A percentile compares a stretch with the other conserved stretches of the same genome.
These are phyloP conservation scores for Papiliotrema laurentii DNA, from an alignment of 1,284 basidiomycete genomes.

Conservation along the genomic window DNA sequence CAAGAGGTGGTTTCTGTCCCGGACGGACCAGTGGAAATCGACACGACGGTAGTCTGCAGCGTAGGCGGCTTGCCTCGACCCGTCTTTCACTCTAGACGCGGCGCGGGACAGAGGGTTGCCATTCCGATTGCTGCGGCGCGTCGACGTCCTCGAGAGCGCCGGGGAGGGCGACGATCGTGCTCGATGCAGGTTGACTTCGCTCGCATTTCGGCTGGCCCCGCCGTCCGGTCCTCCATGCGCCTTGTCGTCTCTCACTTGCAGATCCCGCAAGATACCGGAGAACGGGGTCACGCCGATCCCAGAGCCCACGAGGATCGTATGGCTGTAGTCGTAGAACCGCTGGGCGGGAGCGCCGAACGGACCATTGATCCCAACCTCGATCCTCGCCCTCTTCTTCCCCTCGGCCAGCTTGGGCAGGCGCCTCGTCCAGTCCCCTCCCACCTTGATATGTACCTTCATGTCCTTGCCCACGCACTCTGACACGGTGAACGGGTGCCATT, in stretches of 20 bases:
- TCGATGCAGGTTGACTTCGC: slow-evolving; percentile 1
- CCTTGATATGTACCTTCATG: slow-evolving; percentile 30
- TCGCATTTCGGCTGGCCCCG: background rate
- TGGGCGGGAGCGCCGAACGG: slow-evolving; percentile 32
- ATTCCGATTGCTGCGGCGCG: background rate
- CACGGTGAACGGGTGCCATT: slow-evolving; percentile 34
- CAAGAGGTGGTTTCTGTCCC: slow-evolving; percentile 19
- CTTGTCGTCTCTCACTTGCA: slow-evolving; percentile 19
- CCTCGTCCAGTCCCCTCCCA: slow-evolving; percentile 27
- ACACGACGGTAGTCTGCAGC: slow-evolving; percentile 25
- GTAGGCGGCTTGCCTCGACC: background rate
- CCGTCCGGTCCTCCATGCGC: slow-evolving; percentile 17
- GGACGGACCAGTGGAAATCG: slow-evolving; percentile 34
- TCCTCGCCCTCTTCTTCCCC: slow-evolving; percentile 5
- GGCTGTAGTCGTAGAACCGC: slow-evolving; percentile 30
- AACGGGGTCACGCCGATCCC: slow-evolving; percentile 33
- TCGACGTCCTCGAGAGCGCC: background rate
- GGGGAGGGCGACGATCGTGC: background rate
- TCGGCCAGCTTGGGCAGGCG: slow-evolving; percentile 13
- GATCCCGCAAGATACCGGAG: slow-evolving; percentile 28
- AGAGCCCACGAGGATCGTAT: slow-evolving; percentile 29
- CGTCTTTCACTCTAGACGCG: background rate
- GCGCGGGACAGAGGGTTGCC: background rate
- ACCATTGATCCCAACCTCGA: slow-evolving; percentile 25
- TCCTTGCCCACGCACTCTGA: slow-evolving; percentile 17